Evolutionary conservation across 78 protist species (phyloP).

Genomic region (Polysphondylium violaceum): DNA sequence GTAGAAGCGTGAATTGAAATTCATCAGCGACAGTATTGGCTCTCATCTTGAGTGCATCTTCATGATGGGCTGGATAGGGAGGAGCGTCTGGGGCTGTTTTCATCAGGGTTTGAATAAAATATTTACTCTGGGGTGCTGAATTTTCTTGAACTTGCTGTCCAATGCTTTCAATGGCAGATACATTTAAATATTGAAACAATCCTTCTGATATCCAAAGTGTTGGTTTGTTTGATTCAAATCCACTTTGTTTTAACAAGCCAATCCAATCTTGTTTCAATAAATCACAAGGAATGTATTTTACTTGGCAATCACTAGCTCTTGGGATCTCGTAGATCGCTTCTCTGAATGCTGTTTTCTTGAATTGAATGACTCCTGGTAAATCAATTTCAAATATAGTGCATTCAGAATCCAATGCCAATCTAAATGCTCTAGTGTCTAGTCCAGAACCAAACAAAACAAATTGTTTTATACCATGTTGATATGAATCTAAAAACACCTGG

Average conservation of each 20-base stretch:
- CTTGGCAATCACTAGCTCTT: not conserved
- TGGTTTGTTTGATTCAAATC: constrained; percentile 12
- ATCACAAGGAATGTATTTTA: constrained; percentile 5
- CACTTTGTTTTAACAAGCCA: not conserved
- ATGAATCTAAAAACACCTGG: no score
- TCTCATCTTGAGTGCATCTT: no score
- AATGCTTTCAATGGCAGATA: no score
- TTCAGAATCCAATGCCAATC: constrained; percentile 22
- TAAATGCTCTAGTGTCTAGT: constrained; percentile 15
- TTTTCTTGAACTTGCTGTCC: no score
- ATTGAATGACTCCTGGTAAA: constrained; percentile 19
- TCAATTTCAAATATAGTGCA: constrained; percentile 26
- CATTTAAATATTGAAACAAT: constrained; percentile 32
- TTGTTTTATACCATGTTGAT: no score
- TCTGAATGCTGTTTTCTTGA: constrained; percentile 1
- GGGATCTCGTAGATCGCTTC: not conserved
- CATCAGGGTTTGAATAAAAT: no score
- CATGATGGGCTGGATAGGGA: no score
- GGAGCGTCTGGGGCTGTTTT: no score
- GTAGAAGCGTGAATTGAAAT: no score
- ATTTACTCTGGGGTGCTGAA: no score
- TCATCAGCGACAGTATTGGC: no score
- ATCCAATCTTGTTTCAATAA: constrained; percentile 24
- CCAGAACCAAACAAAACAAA: constrained; percentile 45
- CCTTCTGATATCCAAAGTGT: constrained; percentile 63